Evolutionary conservation across 106 monocot species (phyloP).

Genomic region (Dioscorea zingiberensis): DNA sequence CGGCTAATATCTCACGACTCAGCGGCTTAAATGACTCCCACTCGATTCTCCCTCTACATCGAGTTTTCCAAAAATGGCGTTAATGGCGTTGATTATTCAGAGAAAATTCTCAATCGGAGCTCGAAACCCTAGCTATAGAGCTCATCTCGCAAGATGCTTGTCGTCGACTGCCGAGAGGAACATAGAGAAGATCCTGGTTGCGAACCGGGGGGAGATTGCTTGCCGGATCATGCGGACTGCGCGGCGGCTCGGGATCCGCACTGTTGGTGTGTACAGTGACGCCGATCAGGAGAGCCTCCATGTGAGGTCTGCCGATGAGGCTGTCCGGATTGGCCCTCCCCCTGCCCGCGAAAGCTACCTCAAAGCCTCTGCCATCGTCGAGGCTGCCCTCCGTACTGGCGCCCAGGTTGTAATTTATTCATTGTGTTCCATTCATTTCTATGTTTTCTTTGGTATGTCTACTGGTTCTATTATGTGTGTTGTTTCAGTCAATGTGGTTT

Average conservation of each 20-base stretch:
- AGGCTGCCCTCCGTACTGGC: conserved; percentile 75
- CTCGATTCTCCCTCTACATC: neutral
- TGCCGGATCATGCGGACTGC: conserved; percentile 85
- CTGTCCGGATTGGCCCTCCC: conserved; percentile 77
- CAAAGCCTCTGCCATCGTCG: conserved; percentile 60
- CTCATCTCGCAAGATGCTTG: too few species aligned
- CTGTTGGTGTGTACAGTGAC: conserved; percentile 99
- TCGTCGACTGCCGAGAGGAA: neutral
- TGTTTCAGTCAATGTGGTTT: too few species aligned
- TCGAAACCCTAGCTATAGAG: conserved; percentile 13
- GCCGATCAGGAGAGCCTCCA: conserved; percentile 70
- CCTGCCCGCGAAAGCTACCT: conserved; percentile 83
- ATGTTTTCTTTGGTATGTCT: neutral
- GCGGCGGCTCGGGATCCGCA: conserved; percentile 66
- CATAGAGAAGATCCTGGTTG: conserved; percentile 93
- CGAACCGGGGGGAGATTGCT: conserved; percentile 97
- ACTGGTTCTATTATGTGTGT: neutral
- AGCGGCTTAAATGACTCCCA: neutral
- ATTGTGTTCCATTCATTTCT: neutral
- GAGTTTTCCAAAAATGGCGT: conserved; percentile 13
- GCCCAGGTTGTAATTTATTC: conserved; percentile 55
- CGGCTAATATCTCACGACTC: too few species aligned
- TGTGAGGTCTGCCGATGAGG: conserved; percentile 75
- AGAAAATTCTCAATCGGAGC: conserved; percentile 7
- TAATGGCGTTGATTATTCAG: conserved; percentile 28